Evolutionary conservation across 176 grass and related monocot species (phyloP).

Genomic region (Musa acuminata): DNA sequence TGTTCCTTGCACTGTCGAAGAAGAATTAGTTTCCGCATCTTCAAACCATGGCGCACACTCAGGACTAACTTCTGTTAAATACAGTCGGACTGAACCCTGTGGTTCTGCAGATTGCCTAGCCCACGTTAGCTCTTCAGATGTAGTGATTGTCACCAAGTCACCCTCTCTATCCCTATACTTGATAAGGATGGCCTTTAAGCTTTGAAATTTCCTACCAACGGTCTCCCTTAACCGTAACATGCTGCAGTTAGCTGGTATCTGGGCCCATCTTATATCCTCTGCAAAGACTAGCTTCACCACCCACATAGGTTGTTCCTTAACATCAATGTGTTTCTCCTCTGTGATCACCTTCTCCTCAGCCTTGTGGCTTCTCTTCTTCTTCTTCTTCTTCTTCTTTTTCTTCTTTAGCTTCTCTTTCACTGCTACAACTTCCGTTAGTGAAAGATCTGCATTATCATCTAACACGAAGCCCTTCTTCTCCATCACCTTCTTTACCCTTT

Average conservation of each 20-base stretch:
- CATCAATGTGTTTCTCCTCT: slow-evolving; percentile 10
- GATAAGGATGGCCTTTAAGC: slow-evolving; percentile 58
- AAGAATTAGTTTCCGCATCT: slow-evolving; percentile 26
- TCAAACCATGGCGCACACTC: slow-evolving; percentile 43
- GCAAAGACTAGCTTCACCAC: slow-evolving; percentile 76
- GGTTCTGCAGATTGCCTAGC: slow-evolving; percentile 50
- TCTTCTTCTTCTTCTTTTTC: slow-evolving; percentile 70
- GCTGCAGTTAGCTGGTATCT: slow-evolving; percentile 51
- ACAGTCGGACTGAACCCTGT: slow-evolving; percentile 50
- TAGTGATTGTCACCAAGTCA: slow-evolving; percentile 85
- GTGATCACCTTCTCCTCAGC: not conserved
- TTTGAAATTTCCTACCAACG: slow-evolving; percentile 58
- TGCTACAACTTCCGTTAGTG: slow-evolving; percentile 35
- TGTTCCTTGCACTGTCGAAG: slow-evolving; percentile 23
- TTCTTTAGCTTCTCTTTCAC: slow-evolving; percentile 55
- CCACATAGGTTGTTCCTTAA: slow-evolving; percentile 39
- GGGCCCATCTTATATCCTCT: slow-evolving; percentile 84
- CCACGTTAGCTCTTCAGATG: slow-evolving; percentile 62
- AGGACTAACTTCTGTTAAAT: slow-evolving; percentile 62
- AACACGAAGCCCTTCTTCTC: slow-evolving; percentile 52
- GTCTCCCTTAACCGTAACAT: slow-evolving; percentile 59
- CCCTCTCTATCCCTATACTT: slow-evolving; percentile 91
- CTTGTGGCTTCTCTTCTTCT: slow-evolving; percentile 27
- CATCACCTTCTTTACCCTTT: slow-evolving; percentile 56
- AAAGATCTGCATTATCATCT: slow-evolving; percentile 47